phyloP scores from a whole-genome alignment of 345 rosid species.

The Eucalyptus lansdowneana region DNA sequence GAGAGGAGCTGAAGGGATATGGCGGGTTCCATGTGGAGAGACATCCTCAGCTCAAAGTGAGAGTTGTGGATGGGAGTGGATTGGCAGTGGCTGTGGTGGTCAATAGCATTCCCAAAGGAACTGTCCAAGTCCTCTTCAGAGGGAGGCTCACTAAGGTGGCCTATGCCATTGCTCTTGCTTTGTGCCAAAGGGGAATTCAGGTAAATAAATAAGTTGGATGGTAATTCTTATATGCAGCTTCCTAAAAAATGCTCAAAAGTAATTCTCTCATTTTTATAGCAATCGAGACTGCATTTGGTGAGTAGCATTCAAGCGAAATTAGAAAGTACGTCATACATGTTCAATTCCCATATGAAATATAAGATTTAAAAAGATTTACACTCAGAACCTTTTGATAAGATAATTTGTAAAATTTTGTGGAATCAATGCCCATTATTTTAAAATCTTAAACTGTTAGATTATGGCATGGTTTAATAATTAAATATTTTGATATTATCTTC shows the following conservation, averaged over 20 bases:
- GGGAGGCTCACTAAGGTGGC: background rate
- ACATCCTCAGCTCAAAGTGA: background rate
- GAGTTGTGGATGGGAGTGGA: conserved; percentile 3
- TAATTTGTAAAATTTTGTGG: background rate
- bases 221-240: background rate
- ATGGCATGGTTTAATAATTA: background rate
- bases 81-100: background rate
- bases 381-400: background rate
- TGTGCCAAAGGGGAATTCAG: background rate
- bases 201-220: background rate
- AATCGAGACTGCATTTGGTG: background rate
- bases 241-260: background rate
- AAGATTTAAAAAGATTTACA: background rate
- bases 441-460: background rate
- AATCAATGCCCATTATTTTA: background rate
- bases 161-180: background rate
- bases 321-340: background rate
- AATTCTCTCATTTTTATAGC: background rate
- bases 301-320: background rate
- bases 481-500: background rate
- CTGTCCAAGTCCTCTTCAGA: background rate
- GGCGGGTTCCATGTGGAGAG: background rate
- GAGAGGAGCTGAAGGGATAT: background rate
- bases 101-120: background rate
- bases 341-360: background rate